Evolutionary conservation across 345 rosid genomes (phyloP), one percentile per base, ranked within the genome.

Genomic region (Eucalyptus cloeziana): DNA sequence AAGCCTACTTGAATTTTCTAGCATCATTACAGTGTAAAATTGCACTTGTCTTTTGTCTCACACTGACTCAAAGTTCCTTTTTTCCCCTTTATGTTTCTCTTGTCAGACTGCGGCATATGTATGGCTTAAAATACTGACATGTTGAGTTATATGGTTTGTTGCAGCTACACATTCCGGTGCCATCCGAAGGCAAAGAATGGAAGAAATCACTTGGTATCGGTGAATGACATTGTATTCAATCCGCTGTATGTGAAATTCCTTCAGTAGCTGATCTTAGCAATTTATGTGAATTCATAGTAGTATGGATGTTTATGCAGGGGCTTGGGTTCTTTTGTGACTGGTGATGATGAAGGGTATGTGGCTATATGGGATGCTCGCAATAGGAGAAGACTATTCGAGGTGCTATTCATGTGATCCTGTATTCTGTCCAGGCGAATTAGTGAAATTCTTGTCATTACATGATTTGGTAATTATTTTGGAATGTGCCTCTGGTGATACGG

Each of bases 121-220:
- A 1, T 76, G 83, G 27, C 45, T 76, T 76, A 37, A 37, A 37
- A 37, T 76, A 37, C 47, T 76, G 83, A 37, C 83, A 21, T 37
- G 83, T 86, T 49, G 44, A 87, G 43, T 45, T 40, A 10, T 43
- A 44, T 90, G 87, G 22, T 88, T 86, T 88, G 88, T 87, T 85
- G 90, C 92, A 96, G 99, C 87, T 97, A 96, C 89, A 89, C 92
- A 62, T 97, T 97, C 89, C 94, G 98, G 17, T 97, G 99, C 89
- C 92, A 90, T 93, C 99, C 99, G 47, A 96, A 93, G 92, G 92
- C 94, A 80, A 94, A 92, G 89, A 93, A 94, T 76, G 96, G 96
- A 92, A 95, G 89, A 89, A 30, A 88, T 64, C 92, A 96, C 90
- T 90, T 96, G 60, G 92, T 90, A 85, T 91, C 97, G 6, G 94